These are phyloP conservation scores for Saccharomyces paradoxus DNA, from an alignment of 805 yeast genomes.

Conservation along the genomic window DNA sequence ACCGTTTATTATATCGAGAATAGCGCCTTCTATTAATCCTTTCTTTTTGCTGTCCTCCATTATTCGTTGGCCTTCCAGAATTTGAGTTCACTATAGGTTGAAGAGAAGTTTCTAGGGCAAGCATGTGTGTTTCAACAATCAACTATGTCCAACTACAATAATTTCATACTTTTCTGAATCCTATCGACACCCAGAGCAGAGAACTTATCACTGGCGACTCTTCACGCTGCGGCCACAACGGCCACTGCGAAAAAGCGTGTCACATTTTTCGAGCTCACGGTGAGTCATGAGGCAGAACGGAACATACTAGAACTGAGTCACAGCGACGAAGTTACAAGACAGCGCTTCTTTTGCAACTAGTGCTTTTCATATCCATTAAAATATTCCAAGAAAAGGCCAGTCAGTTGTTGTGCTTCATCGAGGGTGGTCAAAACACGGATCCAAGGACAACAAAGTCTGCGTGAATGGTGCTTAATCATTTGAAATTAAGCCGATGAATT, in stretches of 20 bases:
- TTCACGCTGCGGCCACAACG: background rate
- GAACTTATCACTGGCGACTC: background rate
- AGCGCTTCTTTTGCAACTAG: background rate
- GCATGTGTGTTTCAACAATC: background rate
- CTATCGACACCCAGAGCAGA: background rate
- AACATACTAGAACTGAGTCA: background rate
- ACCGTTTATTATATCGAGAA: constrained; percentile 32
- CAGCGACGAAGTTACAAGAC: background rate
- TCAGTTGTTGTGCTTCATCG: background rate
- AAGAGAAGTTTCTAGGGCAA: background rate
- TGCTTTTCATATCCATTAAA: background rate
- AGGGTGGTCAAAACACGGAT: background rate
- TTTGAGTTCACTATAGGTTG: background rate
- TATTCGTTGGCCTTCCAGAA: background rate
- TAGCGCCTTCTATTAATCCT: constrained; percentile 15
- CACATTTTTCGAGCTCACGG: background rate
- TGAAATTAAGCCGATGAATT: too few species aligned
- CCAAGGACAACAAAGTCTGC: too few species aligned
- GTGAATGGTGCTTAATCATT: too few species aligned
- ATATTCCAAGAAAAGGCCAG: background rate
- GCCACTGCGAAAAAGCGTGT: background rate
- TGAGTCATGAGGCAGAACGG: background rate
- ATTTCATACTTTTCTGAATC: background rate
- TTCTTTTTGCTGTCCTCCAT: background rate
- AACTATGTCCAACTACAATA: background rate